phyloP scores from a whole-genome alignment of 2,329 filamentous ascomycete genomes.

The Alternaria conjuncta region DNA sequence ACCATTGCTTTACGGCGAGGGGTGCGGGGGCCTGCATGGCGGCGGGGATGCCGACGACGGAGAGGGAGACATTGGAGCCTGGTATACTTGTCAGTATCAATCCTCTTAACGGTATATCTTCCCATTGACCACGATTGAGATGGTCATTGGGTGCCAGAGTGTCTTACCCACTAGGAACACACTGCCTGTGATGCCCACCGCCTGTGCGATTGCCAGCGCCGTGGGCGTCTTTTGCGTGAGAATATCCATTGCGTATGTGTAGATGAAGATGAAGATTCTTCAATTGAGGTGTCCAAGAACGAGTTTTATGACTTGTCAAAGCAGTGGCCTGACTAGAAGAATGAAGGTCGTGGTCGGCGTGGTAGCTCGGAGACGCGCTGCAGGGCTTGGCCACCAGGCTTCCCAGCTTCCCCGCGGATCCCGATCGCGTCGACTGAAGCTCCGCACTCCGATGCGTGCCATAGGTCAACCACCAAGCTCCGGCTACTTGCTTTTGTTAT shows the following conservation, averaged over 20 bases:
- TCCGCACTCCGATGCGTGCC: background rate
- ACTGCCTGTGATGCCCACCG: slow-evolving; percentile 59
- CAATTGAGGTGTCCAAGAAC: background rate
- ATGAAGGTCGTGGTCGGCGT: background rate
- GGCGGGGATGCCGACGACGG: slow-evolving; percentile 57
- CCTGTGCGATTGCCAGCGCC: slow-evolving; percentile 56
- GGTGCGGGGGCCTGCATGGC: slow-evolving; percentile 63
- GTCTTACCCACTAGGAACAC: slow-evolving; percentile 53
- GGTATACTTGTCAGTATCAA: background rate
- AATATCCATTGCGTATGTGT: slow-evolving; percentile 26
- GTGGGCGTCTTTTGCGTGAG: slow-evolving; percentile 33
- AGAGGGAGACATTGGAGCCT: slow-evolving; percentile 34
- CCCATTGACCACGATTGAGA: background rate
- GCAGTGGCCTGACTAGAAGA: background rate
- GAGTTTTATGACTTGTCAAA: background rate
- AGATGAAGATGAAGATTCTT: background rate
- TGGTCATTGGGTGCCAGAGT: background rate
- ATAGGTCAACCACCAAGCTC: background rate
- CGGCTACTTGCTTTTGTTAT: background rate
- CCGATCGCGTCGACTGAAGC: slow-evolving; percentile 1
- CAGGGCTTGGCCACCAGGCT: background rate
- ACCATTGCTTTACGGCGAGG: slow-evolving; percentile 64
- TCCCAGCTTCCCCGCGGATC: slow-evolving; percentile 3
- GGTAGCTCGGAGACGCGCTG: background rate
- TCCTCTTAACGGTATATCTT: background rate